These are phyloP conservation scores for Talinum fruticosum DNA, from an alignment of 148 eudicot species.

Conservation along the genomic window DNA sequence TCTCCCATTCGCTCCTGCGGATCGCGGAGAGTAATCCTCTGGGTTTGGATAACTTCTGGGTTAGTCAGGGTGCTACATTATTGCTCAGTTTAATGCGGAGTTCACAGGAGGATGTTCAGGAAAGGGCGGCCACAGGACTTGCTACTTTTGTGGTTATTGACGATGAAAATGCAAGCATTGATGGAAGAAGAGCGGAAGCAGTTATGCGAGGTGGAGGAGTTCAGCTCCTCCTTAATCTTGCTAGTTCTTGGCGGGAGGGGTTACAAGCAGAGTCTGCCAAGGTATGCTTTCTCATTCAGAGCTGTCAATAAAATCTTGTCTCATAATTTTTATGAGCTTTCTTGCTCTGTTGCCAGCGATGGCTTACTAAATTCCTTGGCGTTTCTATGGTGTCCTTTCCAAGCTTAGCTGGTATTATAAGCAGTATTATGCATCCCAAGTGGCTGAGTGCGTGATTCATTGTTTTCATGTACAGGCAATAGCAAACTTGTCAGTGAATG, in stretches of 20 bases:
- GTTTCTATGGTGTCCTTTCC: background rate
- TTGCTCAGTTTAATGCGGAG: slow-evolving; percentile 84
- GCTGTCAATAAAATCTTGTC: background rate
- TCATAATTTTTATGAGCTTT: too few species aligned
- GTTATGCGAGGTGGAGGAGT: slow-evolving; percentile 90
- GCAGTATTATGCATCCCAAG: background rate
- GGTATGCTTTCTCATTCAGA: slow-evolving; percentile 38
- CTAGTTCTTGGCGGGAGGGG: slow-evolving; percentile 90
- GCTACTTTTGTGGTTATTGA: slow-evolving; percentile 96
- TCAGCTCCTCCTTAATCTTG: slow-evolving; percentile 72
- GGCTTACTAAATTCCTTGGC: background rate
- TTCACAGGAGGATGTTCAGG: slow-evolving; percentile 92
- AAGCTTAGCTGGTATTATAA: background rate
- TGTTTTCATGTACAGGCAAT: slow-evolving; percentile 58
- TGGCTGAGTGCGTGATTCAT: background rate
- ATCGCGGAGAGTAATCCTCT: slow-evolving; percentile 80
- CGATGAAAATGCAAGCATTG: slow-evolving; percentile 88
- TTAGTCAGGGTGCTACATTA: slow-evolving; percentile 79
- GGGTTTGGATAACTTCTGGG: slow-evolving; percentile 88
- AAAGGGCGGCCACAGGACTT: slow-evolving; percentile 88
- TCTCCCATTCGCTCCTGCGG: slow-evolving; percentile 79
- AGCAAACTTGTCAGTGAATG: slow-evolving; percentile 93
- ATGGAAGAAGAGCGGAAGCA: slow-evolving; percentile 84
- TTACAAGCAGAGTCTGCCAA: slow-evolving; percentile 93
- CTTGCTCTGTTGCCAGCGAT: too few species aligned